Evolutionary conservation across 1,284 basidiomycete genomes (phyloP).

Genomic region (Veloporphyrellus conicus): DNA sequence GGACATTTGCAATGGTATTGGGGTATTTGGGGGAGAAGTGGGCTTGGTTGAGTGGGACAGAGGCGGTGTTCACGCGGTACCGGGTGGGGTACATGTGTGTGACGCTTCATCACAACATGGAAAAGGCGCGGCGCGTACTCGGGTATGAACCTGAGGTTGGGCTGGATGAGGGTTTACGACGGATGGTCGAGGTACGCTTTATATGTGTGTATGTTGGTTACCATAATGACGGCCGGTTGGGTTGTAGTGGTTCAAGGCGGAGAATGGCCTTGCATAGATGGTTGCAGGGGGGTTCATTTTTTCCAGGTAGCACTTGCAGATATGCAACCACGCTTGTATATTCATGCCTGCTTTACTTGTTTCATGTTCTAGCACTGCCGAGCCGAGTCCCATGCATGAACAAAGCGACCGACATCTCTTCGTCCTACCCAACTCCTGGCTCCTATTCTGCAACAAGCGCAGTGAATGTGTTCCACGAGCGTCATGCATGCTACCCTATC

Average conservation of each 20-base stretch:
- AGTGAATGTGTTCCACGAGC: too few species aligned
- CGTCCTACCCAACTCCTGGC: too few species aligned
- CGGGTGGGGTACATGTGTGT: constrained; percentile 76
- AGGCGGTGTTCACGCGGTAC: constrained; percentile 87
- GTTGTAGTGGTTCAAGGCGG: background rate
- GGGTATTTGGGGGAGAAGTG: constrained; percentile 74
- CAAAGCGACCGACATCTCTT: too few species aligned
- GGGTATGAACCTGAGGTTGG: constrained; percentile 92
- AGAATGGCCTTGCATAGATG: background rate
- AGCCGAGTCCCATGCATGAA: too few species aligned
- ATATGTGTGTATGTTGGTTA: background rate
- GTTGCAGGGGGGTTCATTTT: too few species aligned
- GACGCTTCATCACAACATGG: constrained; percentile 89
- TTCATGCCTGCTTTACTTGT: too few species aligned
- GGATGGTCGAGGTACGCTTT: constrained; percentile 61
- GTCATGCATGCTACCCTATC: too few species aligned
- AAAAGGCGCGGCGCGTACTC: constrained; percentile 87
- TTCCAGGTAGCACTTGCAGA: too few species aligned
- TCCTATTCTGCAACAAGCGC: too few species aligned
- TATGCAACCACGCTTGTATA: too few species aligned
- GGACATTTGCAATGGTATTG: constrained; percentile 62
- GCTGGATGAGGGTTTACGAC: constrained; percentile 82
- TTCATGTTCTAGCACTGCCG: too few species aligned
- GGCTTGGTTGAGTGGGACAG: constrained; percentile 72
- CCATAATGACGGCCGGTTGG: background rate